Percentiles rank a stretch among this genome's conserved stretches.
Conservation (phyloP, 257 asterid genomes). For the Euphrasia confusa region DNA sequence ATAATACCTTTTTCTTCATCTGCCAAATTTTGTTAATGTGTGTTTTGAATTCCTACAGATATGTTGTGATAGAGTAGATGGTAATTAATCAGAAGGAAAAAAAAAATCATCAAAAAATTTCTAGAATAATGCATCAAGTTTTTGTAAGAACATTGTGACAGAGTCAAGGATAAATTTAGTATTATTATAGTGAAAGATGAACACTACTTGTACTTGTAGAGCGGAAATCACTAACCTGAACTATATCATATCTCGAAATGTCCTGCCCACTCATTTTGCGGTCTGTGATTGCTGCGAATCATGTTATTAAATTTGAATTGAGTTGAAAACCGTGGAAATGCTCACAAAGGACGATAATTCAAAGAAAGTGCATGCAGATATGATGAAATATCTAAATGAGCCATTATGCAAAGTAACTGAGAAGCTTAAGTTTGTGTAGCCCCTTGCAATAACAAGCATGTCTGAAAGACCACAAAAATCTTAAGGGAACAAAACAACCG, state of each 20-base stretch:
- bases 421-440: slow-evolving; percentile 5
- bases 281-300: slow-evolving; percentile 78
- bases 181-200: neutral
- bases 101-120: too few species aligned
- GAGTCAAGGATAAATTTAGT: slow-evolving; percentile 7
- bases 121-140: too few species aligned
- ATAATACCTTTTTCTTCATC: too few species aligned
- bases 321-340: slow-evolving; percentile 29
- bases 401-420: slow-evolving; percentile 1
- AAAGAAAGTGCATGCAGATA: slow-evolving; percentile 18
- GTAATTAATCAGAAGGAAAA: too few species aligned
- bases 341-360: slow-evolving; percentile 14
- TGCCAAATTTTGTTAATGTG: too few species aligned
- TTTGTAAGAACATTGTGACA: too few species aligned
- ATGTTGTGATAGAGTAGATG: too few species aligned
- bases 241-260: slow-evolving; percentile 59
- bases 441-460: slow-evolving; percentile 17
- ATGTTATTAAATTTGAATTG: slow-evolving; percentile 30
- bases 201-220: slow-evolving; percentile 12
- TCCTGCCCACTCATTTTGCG: slow-evolving; percentile 80
- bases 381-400: slow-evolving; percentile 20
- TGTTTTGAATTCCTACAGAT: neutral
- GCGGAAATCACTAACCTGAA: slow-evolving; percentile 57
- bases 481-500: slow-evolving; percentile 7
- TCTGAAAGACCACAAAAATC: neutral